Base-by-base conservation (phyloP, 2,329 filamentous ascomycete species). In the Berkeleyomyces basicola region DNA sequence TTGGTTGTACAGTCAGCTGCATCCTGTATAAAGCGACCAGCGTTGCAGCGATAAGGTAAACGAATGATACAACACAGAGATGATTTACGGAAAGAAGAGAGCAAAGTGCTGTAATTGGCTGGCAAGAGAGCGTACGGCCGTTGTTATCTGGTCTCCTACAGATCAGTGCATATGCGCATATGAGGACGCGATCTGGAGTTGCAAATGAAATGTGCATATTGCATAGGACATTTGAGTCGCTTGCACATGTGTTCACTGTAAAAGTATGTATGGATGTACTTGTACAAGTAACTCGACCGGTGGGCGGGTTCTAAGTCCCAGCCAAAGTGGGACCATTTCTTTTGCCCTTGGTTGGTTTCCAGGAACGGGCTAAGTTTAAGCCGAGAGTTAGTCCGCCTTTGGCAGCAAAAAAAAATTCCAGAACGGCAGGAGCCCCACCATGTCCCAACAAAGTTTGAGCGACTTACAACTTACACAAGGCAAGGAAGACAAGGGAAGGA, bases 371-470 rank as follows among this genome's bases (percentile, higher is more conserved):
- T 63, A 63, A 44, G 9, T 7, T 49, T 63, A 63, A 44, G 36
- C 62, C 62, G 62, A 43, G n/a, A 47, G 16, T 42, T 55, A 46
- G 14, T 31, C 31, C 43, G 42, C 59, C 14, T 46, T 36, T 10
- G 10, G 6, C 7, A 10, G 31, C 7, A 59, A 31, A 53, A 60
- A 44, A 5, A 7, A 7, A 36, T 3, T 3, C 10, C n/a, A 44
- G 33, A 40, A 42, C 36, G 37, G 46, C 44, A 51, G 36, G n/a
- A 36, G 57, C 46, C 42, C 62, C 62, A 60, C 62, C 36, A 11
- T 33, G 51, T 63, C 62, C 62, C 62, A 63, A 63, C 62, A 63
- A 63, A 63, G 57, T 59, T 59, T 51, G 40, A 49, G 36, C 39
- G 33, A 59, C 47, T 51, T 40, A 47, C 55, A 42, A 23, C 7